A percentile compares a stretch with the other conserved stretches of the same genome.
phyloP scores from a whole-genome alignment of 1,139 yeast species.

The Pichia sp. region DNA sequence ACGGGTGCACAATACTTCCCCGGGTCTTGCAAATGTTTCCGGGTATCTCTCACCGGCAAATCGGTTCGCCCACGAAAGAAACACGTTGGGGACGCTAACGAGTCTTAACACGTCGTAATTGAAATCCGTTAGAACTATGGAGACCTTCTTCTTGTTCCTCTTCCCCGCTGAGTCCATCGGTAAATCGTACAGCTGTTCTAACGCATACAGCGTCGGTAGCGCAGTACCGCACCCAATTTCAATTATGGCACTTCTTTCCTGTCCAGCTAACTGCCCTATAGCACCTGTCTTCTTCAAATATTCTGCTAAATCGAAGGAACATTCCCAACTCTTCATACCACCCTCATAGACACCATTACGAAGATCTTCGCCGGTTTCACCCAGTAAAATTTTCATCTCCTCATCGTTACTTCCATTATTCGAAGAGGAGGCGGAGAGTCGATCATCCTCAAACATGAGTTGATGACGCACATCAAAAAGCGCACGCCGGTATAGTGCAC shows the following conservation, averaged over 20 bases:
- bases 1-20: conserved; percentile 59
- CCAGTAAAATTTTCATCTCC: conserved; percentile 42
- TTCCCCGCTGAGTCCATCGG: background rate
- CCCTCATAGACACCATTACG: conserved; percentile 81
- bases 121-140: conserved; percentile 72
- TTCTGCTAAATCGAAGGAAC: conserved; percentile 71
- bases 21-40: too few relatives aligned
- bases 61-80: background rate
- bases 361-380: conserved; percentile 65
- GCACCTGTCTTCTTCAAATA: background rate
- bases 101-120: conserved; percentile 72
- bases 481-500: conserved; percentile 49
- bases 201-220: conserved; percentile 69
- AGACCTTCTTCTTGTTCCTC: conserved; percentile 15
- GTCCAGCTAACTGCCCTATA: background rate
- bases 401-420: conserved; percentile 22
- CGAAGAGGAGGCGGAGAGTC: too few relatives aligned
- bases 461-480: conserved; percentile 86
- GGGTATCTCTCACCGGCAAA: too few relatives aligned
- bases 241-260: conserved; percentile 31
- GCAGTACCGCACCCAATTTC: conserved; percentile 93
- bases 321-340: conserved; percentile 94
- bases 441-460: conserved; percentile 69
- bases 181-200: conserved; percentile 37
- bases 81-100: conserved; percentile 75